These are phyloP conservation scores for Amoebophrya sp. DNA, from an alignment of 169 alveolate genomes.

Conservation along the genomic window DNA sequence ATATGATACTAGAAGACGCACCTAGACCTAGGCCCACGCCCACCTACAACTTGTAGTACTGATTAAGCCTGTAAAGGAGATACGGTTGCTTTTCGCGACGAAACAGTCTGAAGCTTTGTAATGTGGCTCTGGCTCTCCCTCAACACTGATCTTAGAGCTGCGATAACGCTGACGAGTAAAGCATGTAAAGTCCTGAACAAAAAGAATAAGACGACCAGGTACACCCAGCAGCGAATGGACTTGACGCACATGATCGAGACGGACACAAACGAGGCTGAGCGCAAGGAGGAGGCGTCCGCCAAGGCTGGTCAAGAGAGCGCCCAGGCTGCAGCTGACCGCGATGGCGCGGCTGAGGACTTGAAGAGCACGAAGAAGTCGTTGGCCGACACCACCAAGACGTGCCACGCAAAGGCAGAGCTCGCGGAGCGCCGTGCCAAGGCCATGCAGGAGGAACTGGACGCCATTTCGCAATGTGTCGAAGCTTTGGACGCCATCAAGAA, in stretches of 20 bases:
- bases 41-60: no score
- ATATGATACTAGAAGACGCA: no score
- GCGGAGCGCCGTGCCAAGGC: not conserved
- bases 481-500: constrained; percentile 12
- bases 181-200: no score
- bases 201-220: no score
- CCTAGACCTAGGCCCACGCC: no score
- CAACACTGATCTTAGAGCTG: no score
- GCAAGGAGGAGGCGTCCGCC: not conserved
- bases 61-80: no score
- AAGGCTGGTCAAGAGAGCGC: constrained; percentile 2
- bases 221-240: constrained; percentile 21
- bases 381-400: not conserved
- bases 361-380: not conserved
- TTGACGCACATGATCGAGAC: not conserved
- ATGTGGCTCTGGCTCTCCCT: no score
- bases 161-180: no score
- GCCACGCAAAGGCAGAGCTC: not conserved
- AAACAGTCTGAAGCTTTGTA: no score
- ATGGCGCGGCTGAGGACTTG: not conserved
- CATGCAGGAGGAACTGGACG: constrained; percentile 11
- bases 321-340: constrained; percentile 7
- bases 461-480: not conserved
- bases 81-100: no score
- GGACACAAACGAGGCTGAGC: not conserved